Percentiles rank a stretch among this genome's conserved stretches.
Evolutionary conservation across 2,329 filamentous ascomycete species (phyloP).

Genomic region (Rhinocladiella similis): DNA sequence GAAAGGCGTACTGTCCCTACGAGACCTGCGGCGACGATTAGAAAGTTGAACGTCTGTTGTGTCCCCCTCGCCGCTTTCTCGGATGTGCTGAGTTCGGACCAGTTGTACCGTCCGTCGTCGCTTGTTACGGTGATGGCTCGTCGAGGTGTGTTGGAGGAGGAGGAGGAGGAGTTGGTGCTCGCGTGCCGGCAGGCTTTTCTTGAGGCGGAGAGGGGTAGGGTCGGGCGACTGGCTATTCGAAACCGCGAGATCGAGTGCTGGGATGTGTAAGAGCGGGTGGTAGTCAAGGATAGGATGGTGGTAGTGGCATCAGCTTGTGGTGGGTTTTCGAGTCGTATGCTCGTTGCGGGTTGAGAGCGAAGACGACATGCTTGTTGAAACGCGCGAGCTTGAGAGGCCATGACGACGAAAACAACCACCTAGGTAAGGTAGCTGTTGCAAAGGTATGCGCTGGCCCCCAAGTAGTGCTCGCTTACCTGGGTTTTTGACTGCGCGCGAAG

Average conservation of each 20-base stretch:
- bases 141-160: slow-evolving; percentile 49
- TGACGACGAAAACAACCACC: no score
- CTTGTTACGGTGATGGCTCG: slow-evolving; percentile 79
- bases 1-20: slow-evolving; percentile 68
- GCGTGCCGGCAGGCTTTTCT: slow-evolving; percentile 14
- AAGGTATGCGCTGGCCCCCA: no score
- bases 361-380: slow-evolving; percentile 26
- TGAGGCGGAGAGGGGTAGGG: neutral
- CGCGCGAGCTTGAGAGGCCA: slow-evolving; percentile 22
- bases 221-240: no score
- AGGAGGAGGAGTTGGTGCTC: slow-evolving; percentile 26
- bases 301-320: no score
- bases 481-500: no score
- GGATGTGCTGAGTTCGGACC: slow-evolving; percentile 70
- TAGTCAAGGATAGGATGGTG: no score
- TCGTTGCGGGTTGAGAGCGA: neutral
- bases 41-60: slow-evolving; percentile 87
- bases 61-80: slow-evolving; percentile 85
- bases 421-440: no score
- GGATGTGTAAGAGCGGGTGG: neutral
- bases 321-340: neutral
- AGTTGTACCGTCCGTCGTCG: slow-evolving; percentile 79
- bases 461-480: no score
- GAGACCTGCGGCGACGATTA: slow-evolving; percentile 72
- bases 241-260: neutral